phyloP scores from a whole-genome alignment of 306 rosid species.

The Cucurbita pepo region DNA sequence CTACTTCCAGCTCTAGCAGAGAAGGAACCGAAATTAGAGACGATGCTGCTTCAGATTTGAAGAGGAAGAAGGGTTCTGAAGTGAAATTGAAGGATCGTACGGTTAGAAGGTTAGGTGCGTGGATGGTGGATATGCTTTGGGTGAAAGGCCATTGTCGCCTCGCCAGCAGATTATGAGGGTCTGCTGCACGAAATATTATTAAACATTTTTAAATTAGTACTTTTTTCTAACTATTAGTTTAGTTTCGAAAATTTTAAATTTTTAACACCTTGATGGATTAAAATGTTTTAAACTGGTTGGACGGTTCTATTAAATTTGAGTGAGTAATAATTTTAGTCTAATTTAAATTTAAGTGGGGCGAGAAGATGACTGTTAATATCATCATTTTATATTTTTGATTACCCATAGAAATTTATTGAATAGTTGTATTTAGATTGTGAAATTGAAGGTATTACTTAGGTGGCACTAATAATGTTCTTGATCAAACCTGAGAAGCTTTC shows the following conservation, averaged over 20 bases:
- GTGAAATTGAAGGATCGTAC: neutral
- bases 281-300: no score
- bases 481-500: constrained; percentile 79
- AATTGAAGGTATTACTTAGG: neutral
- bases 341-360: no score
- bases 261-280: no score
- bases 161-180: neutral
- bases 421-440: neutral
- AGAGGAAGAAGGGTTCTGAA: neutral
- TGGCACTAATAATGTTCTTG: neutral
- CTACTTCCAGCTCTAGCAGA: neutral
- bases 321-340: no score
- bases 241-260: no score
- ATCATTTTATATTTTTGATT: neutral
- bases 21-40: neutral
- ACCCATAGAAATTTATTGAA: no score
- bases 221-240: no score
- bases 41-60: neutral
- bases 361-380: neutral
- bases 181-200: neutral
- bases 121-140: neutral
- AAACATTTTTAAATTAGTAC: no score
- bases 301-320: no score
- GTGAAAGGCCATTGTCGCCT: neutral
- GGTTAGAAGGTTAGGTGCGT: neutral